Evolutionary conservation across 2,329 filamentous ascomycete genomes (phyloP), one percentile per base, ranked within the genome.

Genomic region (Hypomyces perniciosus): DNA sequence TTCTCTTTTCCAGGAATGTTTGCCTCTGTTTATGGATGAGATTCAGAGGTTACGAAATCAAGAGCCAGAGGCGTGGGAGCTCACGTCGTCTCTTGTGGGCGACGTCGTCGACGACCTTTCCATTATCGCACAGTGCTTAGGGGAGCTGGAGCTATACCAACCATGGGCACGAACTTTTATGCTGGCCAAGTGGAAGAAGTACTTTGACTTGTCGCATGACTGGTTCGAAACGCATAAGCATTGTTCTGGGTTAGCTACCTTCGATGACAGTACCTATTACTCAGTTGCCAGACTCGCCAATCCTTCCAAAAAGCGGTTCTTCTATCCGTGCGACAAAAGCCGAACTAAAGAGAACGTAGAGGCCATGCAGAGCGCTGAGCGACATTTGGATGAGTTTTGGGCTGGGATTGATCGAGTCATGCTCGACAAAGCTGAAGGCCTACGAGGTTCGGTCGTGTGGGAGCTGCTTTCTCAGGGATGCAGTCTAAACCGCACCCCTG

Each of bases 101-200:
- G 51, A 49, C 0, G 33, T 68, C 0, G 65, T 81, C 6, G 68
- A 70, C 3, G 70, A 76, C 12, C 59, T 80, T 0, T 70, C 74
- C 3, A 68, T 80, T 34, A 34, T 77, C 1, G 56, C 65, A 1
- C 62, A 80, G 51, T 74, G 72, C 46, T 30, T 70, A 5, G 61
- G 62, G 6, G 74, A 80, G 51, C 56, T 80, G 3, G 60, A 74
- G 2, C 52, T 71, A 1, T 79, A 72, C 54, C 71, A 74, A 43
- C 76, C 77, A 0, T 78, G 76, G 75, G 72, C 74, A 2, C 61
- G 59, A 28, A 63, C 56, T 0, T 77, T 74, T 40, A 20, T 20
- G 67, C 10, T n/a, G 10, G 20, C 12, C 35, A 38, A 8, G 12
- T 6, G 12, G 6, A n/a, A 38, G 10, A 13, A 38, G 12, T n/a